Percentiles rank a stretch among this genome's conserved stretches.
These are phyloP conservation scores for Diaporthe australafricana DNA, from an alignment of 2,329 filamentous ascomycete genomes.

Conservation along the genomic window DNA sequence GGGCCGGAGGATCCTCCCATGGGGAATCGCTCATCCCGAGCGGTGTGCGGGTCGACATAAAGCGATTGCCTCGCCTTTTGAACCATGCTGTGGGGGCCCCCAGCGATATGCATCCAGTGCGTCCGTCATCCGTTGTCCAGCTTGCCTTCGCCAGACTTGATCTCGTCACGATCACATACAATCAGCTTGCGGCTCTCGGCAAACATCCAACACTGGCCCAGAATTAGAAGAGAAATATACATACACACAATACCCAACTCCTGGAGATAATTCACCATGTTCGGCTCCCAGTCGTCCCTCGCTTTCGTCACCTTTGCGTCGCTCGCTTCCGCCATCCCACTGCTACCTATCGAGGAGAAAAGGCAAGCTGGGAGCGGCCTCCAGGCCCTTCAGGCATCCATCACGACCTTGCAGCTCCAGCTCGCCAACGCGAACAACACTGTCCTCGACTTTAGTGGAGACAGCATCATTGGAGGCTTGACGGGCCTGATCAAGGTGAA, in stretches of 20 bases:
- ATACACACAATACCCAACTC: not conserved
- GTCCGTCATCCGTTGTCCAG: conserved; percentile 12
- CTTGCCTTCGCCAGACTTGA: not conserved
- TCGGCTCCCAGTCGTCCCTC: conserved; percentile 3
- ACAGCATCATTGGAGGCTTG: not conserved
- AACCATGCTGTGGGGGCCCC: not conserved
- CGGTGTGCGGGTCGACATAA: conserved; percentile 6
- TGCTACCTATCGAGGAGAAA: not conserved
- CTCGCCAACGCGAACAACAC: conserved; percentile 15
- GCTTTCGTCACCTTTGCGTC: conserved; percentile 9
- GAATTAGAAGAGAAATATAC: not conserved
- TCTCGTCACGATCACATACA: conserved; percentile 1
- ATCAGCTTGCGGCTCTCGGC: not conserved
- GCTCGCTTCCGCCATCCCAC: conserved; percentile 1
- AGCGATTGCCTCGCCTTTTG: conserved; percentile 14
- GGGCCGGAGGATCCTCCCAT: conserved; percentile 6
- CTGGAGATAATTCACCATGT: conserved; percentile 7
- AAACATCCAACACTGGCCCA: not conserved
- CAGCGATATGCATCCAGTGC: not conserved
- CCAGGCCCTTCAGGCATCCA: not conserved
- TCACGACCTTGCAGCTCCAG: not conserved
- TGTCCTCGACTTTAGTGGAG: conserved; percentile 4
- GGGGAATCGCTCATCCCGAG: conserved; percentile 16
- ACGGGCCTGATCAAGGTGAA: conserved; percentile 28
- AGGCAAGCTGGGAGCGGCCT: not conserved